phyloP scores from a whole-genome alignment of 2,329 filamentous ascomycete species.

The Parastagonospora nodorum region DNA sequence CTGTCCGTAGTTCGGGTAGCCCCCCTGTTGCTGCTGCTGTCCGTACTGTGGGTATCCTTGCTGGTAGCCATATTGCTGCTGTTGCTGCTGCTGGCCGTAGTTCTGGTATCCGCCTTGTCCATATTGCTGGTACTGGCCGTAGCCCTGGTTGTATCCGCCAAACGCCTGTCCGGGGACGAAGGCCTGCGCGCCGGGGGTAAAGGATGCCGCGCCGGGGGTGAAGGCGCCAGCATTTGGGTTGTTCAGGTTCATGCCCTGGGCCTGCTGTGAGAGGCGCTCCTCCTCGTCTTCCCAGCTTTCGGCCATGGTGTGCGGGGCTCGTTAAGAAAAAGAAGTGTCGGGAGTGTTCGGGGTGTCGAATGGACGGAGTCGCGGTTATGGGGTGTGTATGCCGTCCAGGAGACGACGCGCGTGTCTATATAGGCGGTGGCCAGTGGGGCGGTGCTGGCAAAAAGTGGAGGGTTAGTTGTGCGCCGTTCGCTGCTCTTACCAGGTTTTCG shows the following conservation, averaged over 20 bases:
- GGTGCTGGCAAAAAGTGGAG: conserved; percentile 24
- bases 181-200: conserved; percentile 71
- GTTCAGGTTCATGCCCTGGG: conserved; percentile 41
- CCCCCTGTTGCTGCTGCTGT: conserved; percentile 43
- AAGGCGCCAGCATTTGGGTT: conserved; percentile 52
- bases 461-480: conserved; percentile 26
- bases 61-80: conserved; percentile 56
- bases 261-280: conserved; percentile 74
- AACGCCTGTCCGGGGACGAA: conserved; percentile 76
- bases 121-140: conserved; percentile 52
- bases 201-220: conserved; percentile 69
- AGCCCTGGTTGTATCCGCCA: conserved; percentile 48
- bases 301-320: conserved; percentile 64
- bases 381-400: conserved; percentile 2
- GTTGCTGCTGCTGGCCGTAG: conserved; percentile 53
- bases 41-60: conserved; percentile 53
- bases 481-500: conserved; percentile 25
- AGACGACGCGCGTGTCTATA: conserved; percentile 11
- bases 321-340: conserved; percentile 4
- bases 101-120: conserved; percentile 47
- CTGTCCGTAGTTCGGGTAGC: conserved; percentile 26
- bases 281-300: conserved; percentile 96
- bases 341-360: conserved; percentile 5
- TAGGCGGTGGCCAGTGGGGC: conserved; percentile 5
- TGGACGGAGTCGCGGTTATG: conserved; percentile 1